These are phyloP conservation scores for Eucommia ulmoides DNA, from an alignment of 257 asterid species.

Conservation along the genomic window DNA sequence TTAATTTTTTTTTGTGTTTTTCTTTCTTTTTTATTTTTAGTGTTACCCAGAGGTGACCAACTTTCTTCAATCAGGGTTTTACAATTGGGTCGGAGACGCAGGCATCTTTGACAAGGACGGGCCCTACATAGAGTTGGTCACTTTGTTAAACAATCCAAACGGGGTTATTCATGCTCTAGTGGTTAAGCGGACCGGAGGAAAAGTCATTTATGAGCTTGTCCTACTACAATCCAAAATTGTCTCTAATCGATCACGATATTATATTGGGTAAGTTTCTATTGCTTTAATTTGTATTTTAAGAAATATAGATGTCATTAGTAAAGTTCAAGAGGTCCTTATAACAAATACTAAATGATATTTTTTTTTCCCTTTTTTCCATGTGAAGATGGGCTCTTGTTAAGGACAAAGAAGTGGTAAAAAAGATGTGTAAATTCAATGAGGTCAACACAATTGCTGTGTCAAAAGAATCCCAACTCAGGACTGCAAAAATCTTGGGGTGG, in stretches of 20 bases:
- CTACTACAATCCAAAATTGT: conserved; percentile 60
- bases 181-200: background rate
- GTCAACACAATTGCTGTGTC: conserved; percentile 77
- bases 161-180: background rate
- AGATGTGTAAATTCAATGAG: conserved; percentile 63
- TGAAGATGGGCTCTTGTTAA: conserved; percentile 84
- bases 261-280: too few relatives aligned
- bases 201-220: conserved; percentile 21
- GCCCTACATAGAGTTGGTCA: background rate
- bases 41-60: conserved; percentile 47
- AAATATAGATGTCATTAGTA: too few relatives aligned
- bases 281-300: too few relatives aligned
- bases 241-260: conserved; percentile 42
- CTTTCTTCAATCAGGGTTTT: conserved; percentile 31
- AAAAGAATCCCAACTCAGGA: conserved; percentile 71
- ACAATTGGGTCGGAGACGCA: background rate
- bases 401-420: conserved; percentile 48
- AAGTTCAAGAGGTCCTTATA: too few relatives aligned
- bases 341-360: too few relatives aligned
- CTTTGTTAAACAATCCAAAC: background rate
- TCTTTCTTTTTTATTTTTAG: conserved; percentile 19
- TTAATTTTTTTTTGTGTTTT: background rate
- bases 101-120: background rate
- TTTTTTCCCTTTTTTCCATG: too few relatives aligned
- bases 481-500: conserved; percentile 42